Percentiles rank a stretch among this genome's conserved stretches.
Conservation (phyloP, 257 asterid genomes). For the Fraxinus americana region DNA sequence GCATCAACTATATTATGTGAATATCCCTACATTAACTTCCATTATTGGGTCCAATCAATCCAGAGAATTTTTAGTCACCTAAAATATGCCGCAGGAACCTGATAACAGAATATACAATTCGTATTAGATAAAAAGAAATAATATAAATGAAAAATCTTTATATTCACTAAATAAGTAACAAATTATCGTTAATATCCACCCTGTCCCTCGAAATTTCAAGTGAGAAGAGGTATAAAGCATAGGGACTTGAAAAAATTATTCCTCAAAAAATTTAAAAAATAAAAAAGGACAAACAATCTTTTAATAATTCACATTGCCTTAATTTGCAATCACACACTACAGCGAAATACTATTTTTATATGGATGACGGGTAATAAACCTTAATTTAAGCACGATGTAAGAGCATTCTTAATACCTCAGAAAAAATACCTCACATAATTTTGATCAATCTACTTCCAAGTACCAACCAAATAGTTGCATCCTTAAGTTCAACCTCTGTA, state of each 20-base stretch:
- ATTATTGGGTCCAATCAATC: constrained; percentile 25
- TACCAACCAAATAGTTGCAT: too few relatives aligned
- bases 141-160: constrained; percentile 11
- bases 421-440: too few relatives aligned
- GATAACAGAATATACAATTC: constrained; percentile 19
- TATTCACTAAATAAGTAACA: neutral
- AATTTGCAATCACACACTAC: too few relatives aligned
- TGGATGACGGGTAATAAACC: too few relatives aligned
- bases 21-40: constrained; percentile 48
- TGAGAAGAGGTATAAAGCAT: neutral
- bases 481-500: too few relatives aligned
- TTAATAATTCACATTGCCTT: neutral
- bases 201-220: neutral
- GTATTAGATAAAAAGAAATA: constrained; percentile 21
- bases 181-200: neutral
- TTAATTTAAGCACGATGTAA: too few relatives aligned
- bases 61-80: constrained; percentile 19
- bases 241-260: neutral
- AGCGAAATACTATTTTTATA: too few relatives aligned
- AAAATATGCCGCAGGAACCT: constrained; percentile 26
- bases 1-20: neutral
- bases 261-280: neutral
- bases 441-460: too few relatives aligned
- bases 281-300: too few relatives aligned
- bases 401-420: too few relatives aligned